These are phyloP conservation scores for Tuber indicum DNA, from an alignment of 495 filamentous ascomycete species.

Conservation along the genomic window DNA sequence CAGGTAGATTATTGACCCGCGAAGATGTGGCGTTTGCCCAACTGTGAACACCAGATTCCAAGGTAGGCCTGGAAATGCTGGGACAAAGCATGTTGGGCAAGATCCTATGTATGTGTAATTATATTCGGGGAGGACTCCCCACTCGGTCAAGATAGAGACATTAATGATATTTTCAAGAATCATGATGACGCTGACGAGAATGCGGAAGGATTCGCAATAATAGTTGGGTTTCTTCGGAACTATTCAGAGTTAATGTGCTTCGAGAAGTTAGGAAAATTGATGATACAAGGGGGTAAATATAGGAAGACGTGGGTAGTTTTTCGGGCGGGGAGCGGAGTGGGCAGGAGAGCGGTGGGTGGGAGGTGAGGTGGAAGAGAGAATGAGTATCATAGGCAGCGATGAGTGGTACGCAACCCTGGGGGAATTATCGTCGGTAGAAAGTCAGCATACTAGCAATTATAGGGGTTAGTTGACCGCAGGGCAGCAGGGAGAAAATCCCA, in stretches of 20 bases:
- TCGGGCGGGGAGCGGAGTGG: neutral
- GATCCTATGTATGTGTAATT: neutral
- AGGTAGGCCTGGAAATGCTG: neutral
- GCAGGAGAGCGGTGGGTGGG: neutral
- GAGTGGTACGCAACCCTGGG: neutral
- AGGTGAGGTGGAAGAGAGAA: neutral
- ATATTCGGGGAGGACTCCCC: slow-evolving; percentile 7
- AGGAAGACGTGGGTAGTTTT: neutral
- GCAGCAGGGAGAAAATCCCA: neutral
- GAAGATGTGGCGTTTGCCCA: neutral
- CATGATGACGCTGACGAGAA: neutral
- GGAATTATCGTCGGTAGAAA: neutral
- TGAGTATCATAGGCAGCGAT: neutral
- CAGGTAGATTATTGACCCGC: neutral
- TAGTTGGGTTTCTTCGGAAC: neutral
- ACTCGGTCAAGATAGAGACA: neutral
- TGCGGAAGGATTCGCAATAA: neutral
- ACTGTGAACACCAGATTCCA: neutral
- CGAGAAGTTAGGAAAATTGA: neutral
- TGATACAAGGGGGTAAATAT: neutral
- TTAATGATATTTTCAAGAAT: neutral
- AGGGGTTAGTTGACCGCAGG: neutral
- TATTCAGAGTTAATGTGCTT: neutral
- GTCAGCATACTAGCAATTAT: neutral
- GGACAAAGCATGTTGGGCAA: neutral